These are phyloP conservation scores for Penicillium sp. DNA, from an alignment of 2,329 filamentous ascomycete species.

Conservation along the genomic window DNA sequence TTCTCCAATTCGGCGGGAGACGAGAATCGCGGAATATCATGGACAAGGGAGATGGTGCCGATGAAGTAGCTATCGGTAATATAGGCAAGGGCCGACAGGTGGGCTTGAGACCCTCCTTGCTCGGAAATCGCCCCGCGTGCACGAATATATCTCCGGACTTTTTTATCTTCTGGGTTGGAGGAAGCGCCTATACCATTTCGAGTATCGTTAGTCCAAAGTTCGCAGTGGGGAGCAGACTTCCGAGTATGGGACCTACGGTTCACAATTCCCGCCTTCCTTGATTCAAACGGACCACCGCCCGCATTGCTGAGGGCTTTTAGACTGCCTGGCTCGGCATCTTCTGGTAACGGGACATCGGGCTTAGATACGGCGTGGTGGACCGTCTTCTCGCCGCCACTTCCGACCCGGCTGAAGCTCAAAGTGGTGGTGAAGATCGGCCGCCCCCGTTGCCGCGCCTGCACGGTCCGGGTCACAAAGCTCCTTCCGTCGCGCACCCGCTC, in stretches of 20 bases:
- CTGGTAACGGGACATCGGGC: conserved; percentile 53
- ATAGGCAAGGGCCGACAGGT: conserved; percentile 86
- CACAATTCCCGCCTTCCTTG: conserved; percentile 55
- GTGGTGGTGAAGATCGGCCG: conserved; percentile 94
- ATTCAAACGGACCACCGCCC: conserved; percentile 56
- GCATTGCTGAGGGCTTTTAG: conserved; percentile 30
- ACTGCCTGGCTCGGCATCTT: conserved; percentile 28
- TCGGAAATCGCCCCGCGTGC: conserved; percentile 66
- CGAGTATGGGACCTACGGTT: conserved; percentile 46
- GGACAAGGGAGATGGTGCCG: conserved; percentile 78
- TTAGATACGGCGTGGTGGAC: conserved; percentile 66
- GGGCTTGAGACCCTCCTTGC: conserved; percentile 72
- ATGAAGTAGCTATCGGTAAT: conserved; percentile 93
- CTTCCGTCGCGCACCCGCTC: conserved; percentile 88
- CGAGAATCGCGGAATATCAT: conserved; percentile 74
- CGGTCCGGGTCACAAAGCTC: conserved; percentile 86
- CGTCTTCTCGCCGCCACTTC: conserved; percentile 50
- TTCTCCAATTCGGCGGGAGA: conserved; percentile 48
- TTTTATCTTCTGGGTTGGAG: conserved; percentile 62
- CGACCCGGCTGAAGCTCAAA: conserved; percentile 75
- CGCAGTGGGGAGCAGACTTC: too few species aligned
- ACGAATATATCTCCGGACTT: conserved; percentile 57
- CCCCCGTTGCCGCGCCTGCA: conserved; percentile 89
- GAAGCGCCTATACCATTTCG: conserved; percentile 39
- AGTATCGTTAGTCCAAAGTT: background rate